Conservation (phyloP, 371 early-diverging fungal species). For the Apophysomyces ossiformis region DNA sequence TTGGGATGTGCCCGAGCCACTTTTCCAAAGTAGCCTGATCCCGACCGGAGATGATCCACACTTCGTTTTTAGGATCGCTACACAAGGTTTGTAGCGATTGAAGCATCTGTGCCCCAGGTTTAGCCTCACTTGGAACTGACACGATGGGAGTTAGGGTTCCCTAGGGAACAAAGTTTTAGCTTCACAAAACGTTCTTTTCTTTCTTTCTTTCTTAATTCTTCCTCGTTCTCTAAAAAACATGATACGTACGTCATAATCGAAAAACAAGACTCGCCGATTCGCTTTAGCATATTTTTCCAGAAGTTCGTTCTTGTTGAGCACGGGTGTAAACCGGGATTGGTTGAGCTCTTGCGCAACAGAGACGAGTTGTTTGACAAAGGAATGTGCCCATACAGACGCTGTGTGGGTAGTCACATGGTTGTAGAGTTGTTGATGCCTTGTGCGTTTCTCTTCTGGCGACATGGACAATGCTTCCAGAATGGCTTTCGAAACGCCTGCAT, state of each 20-base stretch:
- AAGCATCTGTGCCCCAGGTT: constrained; percentile 64
- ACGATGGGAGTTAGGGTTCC: constrained; percentile 58
- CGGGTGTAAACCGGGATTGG: constrained; percentile 67
- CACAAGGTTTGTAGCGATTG: constrained; percentile 59
- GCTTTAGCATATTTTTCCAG: constrained; percentile 52
- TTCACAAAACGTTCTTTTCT: neutral
- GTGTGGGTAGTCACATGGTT: constrained; percentile 88
- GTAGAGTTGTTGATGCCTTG: constrained; percentile 72
- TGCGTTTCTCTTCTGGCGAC: constrained; percentile 75
- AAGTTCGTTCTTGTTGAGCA: constrained; percentile 54
- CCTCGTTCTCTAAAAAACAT: no score
- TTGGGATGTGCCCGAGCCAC: constrained; percentile 82
- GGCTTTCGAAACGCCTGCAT: constrained; percentile 86
- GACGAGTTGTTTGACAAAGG: constrained; percentile 71
- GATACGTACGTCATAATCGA: constrained; percentile 81
- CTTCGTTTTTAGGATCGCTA: constrained; percentile 76
- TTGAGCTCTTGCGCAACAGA: constrained; percentile 37
- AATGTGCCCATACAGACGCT: constrained; percentile 88
- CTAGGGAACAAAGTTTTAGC: neutral
- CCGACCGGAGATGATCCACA: constrained; percentile 91
- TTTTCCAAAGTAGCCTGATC: constrained; percentile 79
- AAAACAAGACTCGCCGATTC: constrained; percentile 72
- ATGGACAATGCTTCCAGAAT: constrained; percentile 89
- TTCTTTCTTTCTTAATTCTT: constrained; percentile 15
- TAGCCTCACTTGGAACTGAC: constrained; percentile 65